Conservation (phyloP, 1,284 basidiomycete species). For the Cryptococcus deneoformans region DNA sequence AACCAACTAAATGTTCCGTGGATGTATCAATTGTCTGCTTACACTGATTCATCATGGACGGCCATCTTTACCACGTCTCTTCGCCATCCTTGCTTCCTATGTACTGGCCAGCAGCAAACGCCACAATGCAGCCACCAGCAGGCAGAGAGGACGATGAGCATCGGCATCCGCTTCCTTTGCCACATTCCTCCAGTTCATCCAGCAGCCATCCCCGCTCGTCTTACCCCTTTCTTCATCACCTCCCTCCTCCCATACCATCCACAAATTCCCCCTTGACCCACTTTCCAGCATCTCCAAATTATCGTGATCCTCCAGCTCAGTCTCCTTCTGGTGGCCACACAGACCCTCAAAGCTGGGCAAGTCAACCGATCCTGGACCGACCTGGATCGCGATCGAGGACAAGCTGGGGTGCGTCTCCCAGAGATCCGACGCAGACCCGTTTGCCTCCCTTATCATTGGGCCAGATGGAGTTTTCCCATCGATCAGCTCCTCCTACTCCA, state of each 20-base stretch:
- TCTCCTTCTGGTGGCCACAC: conserved; percentile 20
- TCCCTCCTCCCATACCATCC: conserved; percentile 17
- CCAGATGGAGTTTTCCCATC: conserved; percentile 1
- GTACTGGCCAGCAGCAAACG: not conserved
- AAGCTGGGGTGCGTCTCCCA: conserved; percentile 8
- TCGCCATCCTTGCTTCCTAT: not conserved
- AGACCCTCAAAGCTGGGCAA: conserved; percentile 19
- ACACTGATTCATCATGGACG: not conserved
- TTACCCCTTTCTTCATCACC: conserved; percentile 9
- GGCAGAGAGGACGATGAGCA: not conserved
- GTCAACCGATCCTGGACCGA: conserved; percentile 4
- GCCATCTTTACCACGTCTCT: not conserved
- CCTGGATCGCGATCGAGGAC: conserved; percentile 10
- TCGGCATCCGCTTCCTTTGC: not conserved
- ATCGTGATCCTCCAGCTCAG: conserved; percentile 7
- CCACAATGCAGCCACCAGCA: not conserved
- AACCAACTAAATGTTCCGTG: too few relatives aligned
- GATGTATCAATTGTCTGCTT: not conserved
- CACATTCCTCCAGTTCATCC: not conserved
- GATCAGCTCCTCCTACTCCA: not conserved
- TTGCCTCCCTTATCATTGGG: conserved; percentile 18
- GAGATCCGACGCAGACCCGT: conserved; percentile 12
- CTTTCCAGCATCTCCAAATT: conserved; percentile 10
- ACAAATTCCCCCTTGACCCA: conserved; percentile 10
- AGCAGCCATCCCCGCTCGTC: conserved; percentile 2